A percentile compares a stretch with the other conserved stretches of the same genome.
These are phyloP conservation scores for Pisolithus tinctorius DNA, from an alignment of 768 basidiomycete genomes.

Conservation along the genomic window DNA sequence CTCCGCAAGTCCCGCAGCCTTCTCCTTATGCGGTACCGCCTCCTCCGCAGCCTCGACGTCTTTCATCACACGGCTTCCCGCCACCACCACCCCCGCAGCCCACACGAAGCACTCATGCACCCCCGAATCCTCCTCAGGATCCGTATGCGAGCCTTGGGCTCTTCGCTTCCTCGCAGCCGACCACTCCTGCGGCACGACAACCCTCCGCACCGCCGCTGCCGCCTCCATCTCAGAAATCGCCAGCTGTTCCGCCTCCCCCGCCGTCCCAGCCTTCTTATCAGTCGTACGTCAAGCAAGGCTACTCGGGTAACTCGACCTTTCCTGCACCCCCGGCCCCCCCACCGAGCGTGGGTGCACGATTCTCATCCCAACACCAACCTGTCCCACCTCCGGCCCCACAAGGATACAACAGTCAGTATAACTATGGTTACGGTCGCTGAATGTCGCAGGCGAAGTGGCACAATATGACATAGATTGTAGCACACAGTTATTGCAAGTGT, in stretches of 20 bases:
- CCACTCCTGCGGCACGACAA: constrained; percentile 1
- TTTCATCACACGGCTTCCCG: constrained; percentile 8
- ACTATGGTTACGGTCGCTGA: constrained; percentile 28
- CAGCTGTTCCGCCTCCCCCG: constrained; percentile 13
- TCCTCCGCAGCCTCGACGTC: constrained; percentile 16
- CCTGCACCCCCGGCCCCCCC: constrained; percentile 24
- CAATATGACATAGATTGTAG: not conserved
- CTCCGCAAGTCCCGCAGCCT: constrained; percentile 21
- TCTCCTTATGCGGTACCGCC: constrained; percentile 16
- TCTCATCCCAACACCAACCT: constrained; percentile 20
- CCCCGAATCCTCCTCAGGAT: constrained; percentile 19
- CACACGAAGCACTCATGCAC: constrained; percentile 18
- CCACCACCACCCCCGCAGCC: constrained; percentile 19
- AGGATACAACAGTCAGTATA: constrained; percentile 20
- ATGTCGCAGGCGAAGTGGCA: not conserved
- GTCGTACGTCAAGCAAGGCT: constrained; percentile 11
- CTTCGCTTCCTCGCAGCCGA: constrained; percentile 17
- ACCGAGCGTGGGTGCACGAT: constrained; percentile 10
- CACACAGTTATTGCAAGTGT: not conserved
- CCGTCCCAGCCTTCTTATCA: constrained; percentile 17
- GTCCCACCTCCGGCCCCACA: constrained; percentile 26
- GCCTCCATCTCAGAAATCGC: constrained; percentile 21
- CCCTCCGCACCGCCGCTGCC: constrained; percentile 15
- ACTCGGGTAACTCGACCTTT: constrained; percentile 9
- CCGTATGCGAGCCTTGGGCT: constrained; percentile 31